Evolutionary conservation across 176 grass and related monocot genomes (phyloP).

Genomic region (Eragrostis nindensis): DNA sequence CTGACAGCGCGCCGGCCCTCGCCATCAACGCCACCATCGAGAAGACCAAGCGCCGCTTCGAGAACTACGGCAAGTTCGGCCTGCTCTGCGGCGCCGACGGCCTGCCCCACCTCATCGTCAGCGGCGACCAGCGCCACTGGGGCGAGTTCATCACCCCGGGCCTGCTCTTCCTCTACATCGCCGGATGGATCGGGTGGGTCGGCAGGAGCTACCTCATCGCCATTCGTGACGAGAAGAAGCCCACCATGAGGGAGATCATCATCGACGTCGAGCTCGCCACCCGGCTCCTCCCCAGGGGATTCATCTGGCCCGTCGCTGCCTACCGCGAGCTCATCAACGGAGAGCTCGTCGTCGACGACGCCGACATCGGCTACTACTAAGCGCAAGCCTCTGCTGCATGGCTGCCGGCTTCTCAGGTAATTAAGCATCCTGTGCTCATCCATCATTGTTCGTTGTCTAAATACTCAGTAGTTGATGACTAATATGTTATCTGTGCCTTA

Average conservation of each 20-base stretch:
- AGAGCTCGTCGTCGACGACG: slow-evolving; percentile 6
- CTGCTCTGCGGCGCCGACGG: slow-evolving; percentile 17
- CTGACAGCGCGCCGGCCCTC: neutral
- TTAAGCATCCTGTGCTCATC: neutral
- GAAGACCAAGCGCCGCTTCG: slow-evolving; percentile 62
- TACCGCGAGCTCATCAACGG: slow-evolving; percentile 18
- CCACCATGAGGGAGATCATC: slow-evolving; percentile 19
- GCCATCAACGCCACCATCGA: slow-evolving; percentile 48
- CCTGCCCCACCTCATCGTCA: slow-evolving; percentile 14
- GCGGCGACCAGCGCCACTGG: slow-evolving; percentile 7
- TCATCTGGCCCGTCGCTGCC: slow-evolving; percentile 4
- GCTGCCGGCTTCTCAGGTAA: slow-evolving; percentile 18
- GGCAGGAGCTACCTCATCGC: slow-evolving; percentile 17
- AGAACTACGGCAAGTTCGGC: slow-evolving; percentile 54
- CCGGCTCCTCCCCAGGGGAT: neutral
- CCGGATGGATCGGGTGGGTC: slow-evolving; percentile 4
- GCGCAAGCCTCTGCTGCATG: neutral
- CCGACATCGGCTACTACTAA: slow-evolving; percentile 21
- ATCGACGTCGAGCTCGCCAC: slow-evolving; percentile 20
- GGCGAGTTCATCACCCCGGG: slow-evolving; percentile 11
- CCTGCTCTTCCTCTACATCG: slow-evolving; percentile 16
- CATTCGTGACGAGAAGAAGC: slow-evolving; percentile 7
- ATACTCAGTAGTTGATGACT: neutral
- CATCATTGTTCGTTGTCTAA: neutral
- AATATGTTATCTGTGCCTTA: neutral